Evolutionary conservation across 2,329 filamentous ascomycete species (phyloP).

Genomic region (Epichloe amarillans): DNA sequence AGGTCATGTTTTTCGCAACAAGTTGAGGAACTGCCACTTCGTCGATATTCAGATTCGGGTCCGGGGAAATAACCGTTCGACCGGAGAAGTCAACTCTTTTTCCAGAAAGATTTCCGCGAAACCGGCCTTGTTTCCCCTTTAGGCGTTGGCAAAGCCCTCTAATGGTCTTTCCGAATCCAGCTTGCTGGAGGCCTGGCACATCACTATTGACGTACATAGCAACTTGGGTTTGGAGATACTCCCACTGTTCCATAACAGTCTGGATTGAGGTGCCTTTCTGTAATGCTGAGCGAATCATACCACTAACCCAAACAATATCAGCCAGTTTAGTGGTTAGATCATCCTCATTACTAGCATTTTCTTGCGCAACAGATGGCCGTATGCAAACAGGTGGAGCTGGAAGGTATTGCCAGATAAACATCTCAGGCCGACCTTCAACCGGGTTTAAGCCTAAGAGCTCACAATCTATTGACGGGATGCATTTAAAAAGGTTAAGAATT

Average conservation of each 20-base stretch:
- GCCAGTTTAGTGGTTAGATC: slow-evolving; percentile 95
- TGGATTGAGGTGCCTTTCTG: slow-evolving; percentile 72
- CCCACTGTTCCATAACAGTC: slow-evolving; percentile 97
- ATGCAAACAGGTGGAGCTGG: slow-evolving; percentile 92
- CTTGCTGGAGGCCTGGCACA: slow-evolving; percentile 80
- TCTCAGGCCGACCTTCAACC: slow-evolving; percentile 76
- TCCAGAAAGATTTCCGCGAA: slow-evolving; percentile 90
- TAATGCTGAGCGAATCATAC: slow-evolving; percentile 70
- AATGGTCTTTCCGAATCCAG: slow-evolving; percentile 75
- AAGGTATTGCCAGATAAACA: slow-evolving; percentile 95
- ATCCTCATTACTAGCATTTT: slow-evolving; percentile 87
- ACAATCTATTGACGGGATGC: slow-evolving; percentile 73
- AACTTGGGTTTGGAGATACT: slow-evolving; percentile 87
- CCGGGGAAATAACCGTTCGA: slow-evolving; percentile 95
- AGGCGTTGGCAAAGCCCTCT: slow-evolving; percentile 88
- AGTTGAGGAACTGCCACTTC: slow-evolving; percentile 83
- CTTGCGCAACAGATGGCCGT: slow-evolving; percentile 84
- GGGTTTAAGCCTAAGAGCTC: slow-evolving; percentile 84
- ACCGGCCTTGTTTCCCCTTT: slow-evolving; percentile 95
- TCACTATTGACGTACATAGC: slow-evolving; percentile 98
- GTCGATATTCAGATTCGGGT: slow-evolving; percentile 86
- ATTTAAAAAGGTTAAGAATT: slow-evolving; percentile 82
- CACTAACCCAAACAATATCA: slow-evolving; percentile 88
- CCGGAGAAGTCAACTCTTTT: slow-evolving; percentile 99
- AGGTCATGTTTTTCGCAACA: slow-evolving; percentile 94